These are phyloP conservation scores for Rhododendron molle DNA, from an alignment of 148 eudicot species.

Conservation along the genomic window DNA sequence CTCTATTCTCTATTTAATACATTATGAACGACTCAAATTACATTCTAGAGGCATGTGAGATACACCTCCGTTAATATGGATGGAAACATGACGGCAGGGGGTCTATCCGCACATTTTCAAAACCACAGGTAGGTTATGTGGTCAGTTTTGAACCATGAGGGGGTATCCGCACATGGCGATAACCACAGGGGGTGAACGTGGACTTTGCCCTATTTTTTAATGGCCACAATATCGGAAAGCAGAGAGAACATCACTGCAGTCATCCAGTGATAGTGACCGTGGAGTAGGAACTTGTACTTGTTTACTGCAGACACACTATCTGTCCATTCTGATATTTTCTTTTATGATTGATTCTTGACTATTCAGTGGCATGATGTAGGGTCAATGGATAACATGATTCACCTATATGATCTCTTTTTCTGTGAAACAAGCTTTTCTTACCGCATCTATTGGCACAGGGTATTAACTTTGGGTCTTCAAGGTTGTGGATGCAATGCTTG, in stretches of 20 bases:
- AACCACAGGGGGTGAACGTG: too few species aligned
- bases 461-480: conserved; percentile 75
- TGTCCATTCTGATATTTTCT: not conserved
- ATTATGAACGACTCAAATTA: too few species aligned
- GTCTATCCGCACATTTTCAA: too few species aligned
- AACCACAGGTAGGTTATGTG: too few species aligned
- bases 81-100: too few species aligned
- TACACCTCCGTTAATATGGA: too few species aligned
- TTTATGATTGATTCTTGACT: not conserved
- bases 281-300: not conserved
- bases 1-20: too few species aligned
- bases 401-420: not conserved
- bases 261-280: not conserved
- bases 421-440: not conserved
- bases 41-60: too few species aligned
- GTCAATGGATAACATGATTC: not conserved
- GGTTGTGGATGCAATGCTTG: conserved; percentile 57
- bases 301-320: not conserved
- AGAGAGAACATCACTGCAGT: not conserved
- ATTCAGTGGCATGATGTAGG: not conserved
- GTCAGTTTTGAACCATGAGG: too few species aligned
- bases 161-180: too few species aligned
- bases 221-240: not conserved
- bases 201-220: not conserved
- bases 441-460: conserved; percentile 35